These are phyloP conservation scores for Austroboletus niveus DNA, from an alignment of 1,284 basidiomycete species.

Conservation along the genomic window DNA sequence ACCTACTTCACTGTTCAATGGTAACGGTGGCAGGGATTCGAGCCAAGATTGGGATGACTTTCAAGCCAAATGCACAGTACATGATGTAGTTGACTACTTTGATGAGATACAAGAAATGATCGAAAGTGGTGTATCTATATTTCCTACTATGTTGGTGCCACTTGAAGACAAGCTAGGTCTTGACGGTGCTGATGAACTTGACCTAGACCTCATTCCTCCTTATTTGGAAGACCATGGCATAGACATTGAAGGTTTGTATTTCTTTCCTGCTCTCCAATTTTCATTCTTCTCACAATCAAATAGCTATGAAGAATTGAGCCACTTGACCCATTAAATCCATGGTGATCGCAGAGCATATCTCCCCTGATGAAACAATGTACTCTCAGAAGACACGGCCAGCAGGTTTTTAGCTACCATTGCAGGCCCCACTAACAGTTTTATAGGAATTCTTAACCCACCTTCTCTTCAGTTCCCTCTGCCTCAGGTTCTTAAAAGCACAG, in stretches of 20 bases:
- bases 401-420: too few species aligned
- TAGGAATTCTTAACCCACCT: too few species aligned
- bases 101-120: neutral
- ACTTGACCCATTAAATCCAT: too few species aligned
- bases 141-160: neutral
- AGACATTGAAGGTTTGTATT: neutral
- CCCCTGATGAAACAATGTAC: too few species aligned
- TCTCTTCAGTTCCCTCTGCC: neutral
- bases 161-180: constrained; percentile 1
- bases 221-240: neutral
- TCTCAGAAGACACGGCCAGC: too few species aligned
- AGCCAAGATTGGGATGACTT: constrained; percentile 3
- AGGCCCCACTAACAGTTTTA: too few species aligned
- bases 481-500: neutral
- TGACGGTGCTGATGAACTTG: neutral
- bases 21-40: neutral
- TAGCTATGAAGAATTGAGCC: too few species aligned
- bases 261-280: too few species aligned
- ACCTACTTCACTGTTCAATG: neutral
- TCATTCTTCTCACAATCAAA: too few species aligned
- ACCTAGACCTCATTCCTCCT: neutral
- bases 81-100: neutral
- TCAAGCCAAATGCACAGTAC: neutral
- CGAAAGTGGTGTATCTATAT: neutral
- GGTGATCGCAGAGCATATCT: too few species aligned